Evolutionary conservation across 2,329 filamentous ascomycete genomes (phyloP).

Genomic region (Aspergillus melleus): DNA sequence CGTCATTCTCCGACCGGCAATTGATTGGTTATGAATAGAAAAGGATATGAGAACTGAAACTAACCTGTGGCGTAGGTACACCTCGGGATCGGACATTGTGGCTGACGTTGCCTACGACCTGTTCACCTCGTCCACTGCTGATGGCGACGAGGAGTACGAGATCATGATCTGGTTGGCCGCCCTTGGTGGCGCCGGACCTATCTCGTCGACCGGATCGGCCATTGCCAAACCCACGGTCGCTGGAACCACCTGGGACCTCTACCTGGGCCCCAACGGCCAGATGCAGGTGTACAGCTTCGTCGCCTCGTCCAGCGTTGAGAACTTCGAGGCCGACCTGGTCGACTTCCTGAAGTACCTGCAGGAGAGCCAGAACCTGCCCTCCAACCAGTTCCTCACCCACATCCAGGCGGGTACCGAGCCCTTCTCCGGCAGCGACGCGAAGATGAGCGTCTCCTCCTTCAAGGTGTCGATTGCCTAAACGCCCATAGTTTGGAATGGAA

Average conservation of each 20-base stretch:
- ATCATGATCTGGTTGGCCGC: constrained; percentile 67
- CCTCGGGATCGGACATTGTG: constrained; percentile 46
- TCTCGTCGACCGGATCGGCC: constrained; percentile 50
- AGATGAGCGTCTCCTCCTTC: constrained; percentile 31
- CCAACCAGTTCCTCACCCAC: constrained; percentile 54
- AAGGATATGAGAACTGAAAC: neutral
- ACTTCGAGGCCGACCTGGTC: constrained; percentile 59
- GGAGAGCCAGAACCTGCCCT: constrained; percentile 33
- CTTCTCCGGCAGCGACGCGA: constrained; percentile 32
- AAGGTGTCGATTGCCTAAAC: constrained; percentile 28
- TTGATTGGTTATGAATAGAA: neutral
- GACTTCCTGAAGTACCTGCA: constrained; percentile 60
- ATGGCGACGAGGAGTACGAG: constrained; percentile 55
- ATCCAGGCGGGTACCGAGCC: constrained; percentile 44
- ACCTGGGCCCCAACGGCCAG: constrained; percentile 59
- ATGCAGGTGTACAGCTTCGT: constrained; percentile 63
- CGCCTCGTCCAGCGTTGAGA: constrained; percentile 47
- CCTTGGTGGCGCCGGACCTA: constrained; percentile 58
- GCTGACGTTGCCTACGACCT: constrained; percentile 64
- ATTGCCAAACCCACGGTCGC: constrained; percentile 57
- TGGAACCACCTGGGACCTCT: constrained; percentile 59
- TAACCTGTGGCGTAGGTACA: neutral
- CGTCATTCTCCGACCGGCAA: constrained; percentile 11
- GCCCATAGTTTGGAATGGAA: neutral
- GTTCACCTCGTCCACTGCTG: constrained; percentile 54